Conservation (phyloP, 2,329 filamentous ascomycete genomes). For the Blastomyces percursus region DNA sequence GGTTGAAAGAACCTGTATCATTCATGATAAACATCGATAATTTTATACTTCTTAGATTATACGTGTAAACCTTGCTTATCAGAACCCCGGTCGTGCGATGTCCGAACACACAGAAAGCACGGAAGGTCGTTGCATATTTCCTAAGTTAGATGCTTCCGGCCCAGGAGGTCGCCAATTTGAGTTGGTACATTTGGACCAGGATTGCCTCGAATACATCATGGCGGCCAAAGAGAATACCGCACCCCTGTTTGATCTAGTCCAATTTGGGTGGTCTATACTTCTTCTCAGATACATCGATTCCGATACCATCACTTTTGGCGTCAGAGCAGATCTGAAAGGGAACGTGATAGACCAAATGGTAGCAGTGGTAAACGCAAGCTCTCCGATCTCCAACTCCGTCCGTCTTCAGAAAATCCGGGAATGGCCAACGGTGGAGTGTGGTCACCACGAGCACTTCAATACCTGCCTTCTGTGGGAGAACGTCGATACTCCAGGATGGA, state of each 20-base stretch:
- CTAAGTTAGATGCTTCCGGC: neutral
- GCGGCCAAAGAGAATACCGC: neutral
- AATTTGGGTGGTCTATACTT: conserved; percentile 28
- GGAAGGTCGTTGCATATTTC: neutral
- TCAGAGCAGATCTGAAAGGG: conserved; percentile 5
- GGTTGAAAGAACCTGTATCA: neutral
- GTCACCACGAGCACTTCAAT: neutral
- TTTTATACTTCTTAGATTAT: neutral
- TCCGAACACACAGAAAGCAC: neutral
- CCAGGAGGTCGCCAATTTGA: neutral
- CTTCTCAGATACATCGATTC: conserved; percentile 24
- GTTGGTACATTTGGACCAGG: neutral
- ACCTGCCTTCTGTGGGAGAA: neutral
- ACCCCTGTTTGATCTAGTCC: neutral
- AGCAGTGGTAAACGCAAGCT: neutral
- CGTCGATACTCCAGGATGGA: neutral
- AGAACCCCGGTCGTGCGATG: neutral
- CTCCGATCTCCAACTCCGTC: neutral
- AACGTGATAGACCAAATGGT: neutral
- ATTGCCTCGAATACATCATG: neutral
- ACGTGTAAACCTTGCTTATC: neutral
- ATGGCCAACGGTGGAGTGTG: neutral
- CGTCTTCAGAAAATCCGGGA: neutral
- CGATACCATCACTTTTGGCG: conserved; percentile 30
- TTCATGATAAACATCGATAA: neutral